Percentiles rank a stretch among this genome's conserved stretches.
Conservation (phyloP, 768 basidiomycete species). For the Tricholoma bakamatsutake region DNA sequence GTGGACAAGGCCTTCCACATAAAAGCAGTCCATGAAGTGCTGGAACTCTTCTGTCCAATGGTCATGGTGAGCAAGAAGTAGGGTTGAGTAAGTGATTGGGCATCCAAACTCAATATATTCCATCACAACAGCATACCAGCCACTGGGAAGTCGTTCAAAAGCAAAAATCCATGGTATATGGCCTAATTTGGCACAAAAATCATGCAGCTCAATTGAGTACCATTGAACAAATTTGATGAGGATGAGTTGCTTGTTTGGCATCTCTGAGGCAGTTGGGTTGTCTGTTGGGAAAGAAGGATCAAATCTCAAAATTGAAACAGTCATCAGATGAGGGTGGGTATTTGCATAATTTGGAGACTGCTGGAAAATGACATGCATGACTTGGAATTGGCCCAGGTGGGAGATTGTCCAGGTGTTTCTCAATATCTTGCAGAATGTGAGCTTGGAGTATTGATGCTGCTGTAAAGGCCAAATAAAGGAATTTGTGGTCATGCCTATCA, state of each 20-base stretch:
- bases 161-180: not conserved
- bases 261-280: not conserved
- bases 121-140: not conserved
- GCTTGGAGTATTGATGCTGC: not conserved
- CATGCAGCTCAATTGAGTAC: not conserved
- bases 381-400: not conserved
- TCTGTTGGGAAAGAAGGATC: not conserved
- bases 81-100: not conserved
- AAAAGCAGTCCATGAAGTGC: not conserved
- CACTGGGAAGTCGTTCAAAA: not conserved
- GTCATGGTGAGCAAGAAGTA: not conserved
- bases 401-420: not conserved
- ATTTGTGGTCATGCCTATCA: not conserved
- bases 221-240: not conserved
- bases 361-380: not conserved
- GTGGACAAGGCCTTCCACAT: constrained; percentile 11
- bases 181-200: not conserved
- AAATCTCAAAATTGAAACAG: not conserved
- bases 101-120: not conserved
- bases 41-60: not conserved
- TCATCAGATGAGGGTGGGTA: too few species aligned
- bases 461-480: not conserved
- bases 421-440: not conserved
- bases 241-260: not conserved
- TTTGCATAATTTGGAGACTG: not conserved